Conservation (phyloP, 768 basidiomycete species). For the Gloeophyllum trabeum region DNA sequence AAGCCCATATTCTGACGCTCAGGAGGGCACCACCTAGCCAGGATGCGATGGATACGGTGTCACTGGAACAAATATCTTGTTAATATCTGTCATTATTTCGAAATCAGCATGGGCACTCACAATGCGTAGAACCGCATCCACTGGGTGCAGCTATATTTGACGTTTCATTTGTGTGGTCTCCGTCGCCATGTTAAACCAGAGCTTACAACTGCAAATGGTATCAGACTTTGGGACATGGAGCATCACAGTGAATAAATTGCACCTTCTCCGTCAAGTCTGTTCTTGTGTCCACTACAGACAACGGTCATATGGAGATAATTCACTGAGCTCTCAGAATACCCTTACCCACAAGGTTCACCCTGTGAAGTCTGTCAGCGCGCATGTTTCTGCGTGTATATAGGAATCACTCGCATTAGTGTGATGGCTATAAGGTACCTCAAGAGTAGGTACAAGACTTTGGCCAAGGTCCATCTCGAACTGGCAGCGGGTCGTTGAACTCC, state of each 20-base stretch:
- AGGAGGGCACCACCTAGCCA: background rate
- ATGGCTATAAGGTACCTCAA: background rate
- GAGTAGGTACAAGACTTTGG: background rate
- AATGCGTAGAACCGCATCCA: background rate
- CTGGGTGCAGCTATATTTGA: background rate
- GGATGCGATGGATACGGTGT: background rate
- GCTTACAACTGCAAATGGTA: too few relatives aligned
- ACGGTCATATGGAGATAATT: too few relatives aligned
- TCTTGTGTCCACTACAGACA: too few relatives aligned
- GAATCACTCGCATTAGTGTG: background rate
- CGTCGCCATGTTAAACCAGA: too few relatives aligned
- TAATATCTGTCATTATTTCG: too few relatives aligned
- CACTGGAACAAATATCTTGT: background rate
- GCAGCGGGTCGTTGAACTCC: too few relatives aligned
- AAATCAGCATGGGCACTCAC: background rate
- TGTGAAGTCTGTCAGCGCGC: background rate
- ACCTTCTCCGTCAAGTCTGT: too few relatives aligned
- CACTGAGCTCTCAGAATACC: too few relatives aligned
- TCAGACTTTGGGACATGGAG: too few relatives aligned
- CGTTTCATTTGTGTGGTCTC: too few relatives aligned
- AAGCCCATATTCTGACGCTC: background rate
- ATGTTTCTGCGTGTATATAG: background rate
- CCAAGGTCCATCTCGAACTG: background rate
- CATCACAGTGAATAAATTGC: too few relatives aligned
- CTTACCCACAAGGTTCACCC: background rate